A percentile compares a stretch with the other conserved stretches of the same genome.
Evolutionary conservation across 2,329 filamentous ascomycete species (phyloP).

Genomic region (Sphaerulina populicola): DNA sequence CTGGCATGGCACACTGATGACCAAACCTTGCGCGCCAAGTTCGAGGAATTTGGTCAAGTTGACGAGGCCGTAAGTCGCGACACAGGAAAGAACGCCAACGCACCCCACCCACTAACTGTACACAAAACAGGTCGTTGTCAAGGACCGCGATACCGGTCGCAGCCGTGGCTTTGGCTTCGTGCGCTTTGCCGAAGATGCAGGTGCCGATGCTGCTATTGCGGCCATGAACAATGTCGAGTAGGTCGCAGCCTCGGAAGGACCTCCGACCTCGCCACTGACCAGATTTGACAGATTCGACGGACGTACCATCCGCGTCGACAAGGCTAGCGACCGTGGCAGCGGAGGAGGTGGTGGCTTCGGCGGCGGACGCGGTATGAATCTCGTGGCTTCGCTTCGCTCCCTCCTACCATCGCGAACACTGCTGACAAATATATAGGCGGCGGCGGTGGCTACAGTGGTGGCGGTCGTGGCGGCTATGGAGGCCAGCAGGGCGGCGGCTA

Average conservation of each 20-base stretch:
- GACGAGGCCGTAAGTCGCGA: slow-evolving; percentile 82
- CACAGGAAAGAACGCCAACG: background rate
- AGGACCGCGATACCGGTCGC: slow-evolving; percentile 91
- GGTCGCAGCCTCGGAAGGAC: slow-evolving; percentile 31
- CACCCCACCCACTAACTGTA: background rate
- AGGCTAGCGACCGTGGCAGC: slow-evolving; percentile 72
- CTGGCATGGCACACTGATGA: slow-evolving; percentile 98
- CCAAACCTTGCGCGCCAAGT: slow-evolving; percentile 74
- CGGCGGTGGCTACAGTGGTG: slow-evolving; percentile 12
- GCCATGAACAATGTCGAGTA: slow-evolving; percentile 88
- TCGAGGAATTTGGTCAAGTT: slow-evolving; percentile 80
- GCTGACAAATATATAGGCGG: slow-evolving; percentile 6
- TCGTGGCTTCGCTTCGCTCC: background rate
- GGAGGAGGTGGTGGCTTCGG: slow-evolving; percentile 51
- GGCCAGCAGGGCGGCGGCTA: slow-evolving; percentile 23
- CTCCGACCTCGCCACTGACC: slow-evolving; percentile 6
- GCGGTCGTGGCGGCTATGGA: slow-evolving; percentile 20
- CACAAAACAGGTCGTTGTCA: slow-evolving; percentile 72
- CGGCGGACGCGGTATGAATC: slow-evolving; percentile 31
- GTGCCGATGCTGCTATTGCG: slow-evolving; percentile 67
- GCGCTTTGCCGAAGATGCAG: slow-evolving; percentile 67
- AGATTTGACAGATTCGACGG: slow-evolving; percentile 69
- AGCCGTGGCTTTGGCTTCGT: slow-evolving; percentile 98
- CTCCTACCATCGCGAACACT: background rate
- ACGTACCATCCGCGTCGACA: slow-evolving; percentile 88